Conservation (phyloP, 2,329 filamentous ascomycete species). For the Sclerotiophoma versabilis region DNA sequence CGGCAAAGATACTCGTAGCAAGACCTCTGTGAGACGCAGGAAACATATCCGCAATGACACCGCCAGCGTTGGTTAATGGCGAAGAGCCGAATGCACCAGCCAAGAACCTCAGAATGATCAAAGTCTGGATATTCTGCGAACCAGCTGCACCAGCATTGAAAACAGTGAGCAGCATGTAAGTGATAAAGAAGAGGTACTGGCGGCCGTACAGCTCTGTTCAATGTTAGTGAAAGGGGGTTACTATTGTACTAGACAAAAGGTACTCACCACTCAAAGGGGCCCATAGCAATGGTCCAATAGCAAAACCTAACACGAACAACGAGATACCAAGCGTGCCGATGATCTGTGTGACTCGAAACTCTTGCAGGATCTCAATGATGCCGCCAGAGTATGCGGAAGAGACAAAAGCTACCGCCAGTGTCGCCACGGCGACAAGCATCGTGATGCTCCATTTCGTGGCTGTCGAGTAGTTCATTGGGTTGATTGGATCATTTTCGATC, state of each 20-base stretch:
- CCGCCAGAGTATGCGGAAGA: constrained; percentile 72
- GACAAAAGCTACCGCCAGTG: constrained; percentile 72
- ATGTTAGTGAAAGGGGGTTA: neutral
- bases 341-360: constrained; percentile 62
- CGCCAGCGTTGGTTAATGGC: constrained; percentile 55
- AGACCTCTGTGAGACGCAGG: constrained; percentile 50
- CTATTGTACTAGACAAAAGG: neutral
- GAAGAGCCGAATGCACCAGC: constrained; percentile 53
- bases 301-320: constrained; percentile 69
- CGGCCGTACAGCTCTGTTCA: constrained; percentile 62
- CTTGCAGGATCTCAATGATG: constrained; percentile 59
- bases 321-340: constrained; percentile 69
- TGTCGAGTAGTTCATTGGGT: constrained; percentile 67
- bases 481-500: constrained; percentile 69
- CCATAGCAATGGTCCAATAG: constrained; percentile 69
- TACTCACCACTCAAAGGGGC: constrained; percentile 56
- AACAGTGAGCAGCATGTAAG: constrained; percentile 47
- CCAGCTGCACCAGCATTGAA: constrained; percentile 54
- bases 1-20: constrained; percentile 54
- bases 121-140: constrained; percentile 52
- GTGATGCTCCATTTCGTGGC: constrained; percentile 72
- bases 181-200: constrained; percentile 47
- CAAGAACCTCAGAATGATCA: constrained; percentile 57
- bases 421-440: constrained; percentile 68
- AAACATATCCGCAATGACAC: constrained; percentile 34